Base-by-base conservation (phyloP, 441 rosid genomes). In the Lepidium campestre region DNA sequence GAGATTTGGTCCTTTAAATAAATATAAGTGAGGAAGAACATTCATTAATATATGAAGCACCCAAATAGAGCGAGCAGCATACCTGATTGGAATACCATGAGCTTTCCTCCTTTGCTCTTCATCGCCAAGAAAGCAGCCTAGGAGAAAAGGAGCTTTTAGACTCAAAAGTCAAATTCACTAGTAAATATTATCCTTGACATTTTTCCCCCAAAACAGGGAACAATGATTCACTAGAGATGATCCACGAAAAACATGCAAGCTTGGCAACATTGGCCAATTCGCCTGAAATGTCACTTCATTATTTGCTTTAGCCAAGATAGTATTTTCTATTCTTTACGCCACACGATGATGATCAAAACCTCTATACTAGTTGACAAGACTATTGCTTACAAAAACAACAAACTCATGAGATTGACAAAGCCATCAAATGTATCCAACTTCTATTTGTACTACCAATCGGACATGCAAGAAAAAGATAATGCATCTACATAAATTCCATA, bases 51-150 rank as follows among this genome's bases (percentile, higher is more conserved):
- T 10, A 66, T 41, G 19, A 59, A 59, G 39, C 32, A 42, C 44
- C 4, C 23, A 66, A 55, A 39, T 10, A 65, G 23, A 44, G 10
- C 37, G 25, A 32, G 44, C 4, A 62, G 48, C 87, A 70, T 78
- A 77, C 98, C 97, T 90, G 98, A 90, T 76, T 93, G 98, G 78
- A 90, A 90, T 59, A 90, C 96, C 82, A 93, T 58, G 62, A 93
- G 96, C 81, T 93, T 93, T 68, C 98, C 97, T 11, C 98, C 98
- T 69, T 82, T 86, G 73, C 79, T 86, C 78, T 88, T 90, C 92
- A 90, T 80, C 59, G 97, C 97, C 86, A 93, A 81, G 78, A 82
- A 95, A 65, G 91, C 90, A 66, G 97, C 98, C 98, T 95, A 87
- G 22, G 68, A 65, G 29, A 57, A 57, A 57, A 45, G 9, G 14